phyloP scores from a whole-genome alignment of 78 protist species.

The Protostelium mycophagum region DNA sequence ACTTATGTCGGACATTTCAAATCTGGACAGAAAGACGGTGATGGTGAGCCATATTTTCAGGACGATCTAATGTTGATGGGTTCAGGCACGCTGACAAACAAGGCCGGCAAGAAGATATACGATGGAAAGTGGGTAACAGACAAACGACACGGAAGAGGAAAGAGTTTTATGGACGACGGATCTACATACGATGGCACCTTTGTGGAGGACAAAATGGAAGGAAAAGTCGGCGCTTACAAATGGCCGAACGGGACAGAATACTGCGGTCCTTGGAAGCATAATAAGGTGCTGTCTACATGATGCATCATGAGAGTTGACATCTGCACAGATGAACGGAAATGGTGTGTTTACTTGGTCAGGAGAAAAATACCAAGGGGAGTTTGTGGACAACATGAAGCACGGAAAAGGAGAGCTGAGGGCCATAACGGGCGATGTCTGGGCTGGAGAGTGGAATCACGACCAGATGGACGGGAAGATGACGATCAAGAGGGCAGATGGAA shows the following conservation, averaged over 20 bases:
- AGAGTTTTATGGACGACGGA: not conserved
- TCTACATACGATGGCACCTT: not conserved
- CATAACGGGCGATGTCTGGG: not conserved
- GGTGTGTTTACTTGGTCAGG: not conserved
- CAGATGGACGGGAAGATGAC: not conserved
- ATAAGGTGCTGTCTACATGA: not conserved
- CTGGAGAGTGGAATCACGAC: not conserved
- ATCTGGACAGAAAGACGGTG: not conserved
- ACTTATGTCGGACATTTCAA: not conserved
- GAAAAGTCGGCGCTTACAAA: not conserved
- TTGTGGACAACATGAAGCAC: not conserved
- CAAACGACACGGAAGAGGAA: not conserved
- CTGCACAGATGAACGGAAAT: not conserved
- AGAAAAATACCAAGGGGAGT: not conserved
- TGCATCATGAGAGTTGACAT: not conserved
- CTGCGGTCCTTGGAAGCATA: not conserved
- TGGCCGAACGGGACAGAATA: not conserved
- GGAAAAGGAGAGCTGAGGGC: not conserved
- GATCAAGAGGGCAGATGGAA: not conserved
- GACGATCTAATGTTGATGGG: too few relatives aligned
- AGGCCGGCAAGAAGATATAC: not conserved
- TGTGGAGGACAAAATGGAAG: not conserved
- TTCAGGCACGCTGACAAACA: not conserved
- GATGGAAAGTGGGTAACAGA: not conserved
- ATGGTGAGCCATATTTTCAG: too few relatives aligned